Base-by-base conservation (phyloP, 805 yeast species). In the Grigorovia transvaalensis region DNA sequence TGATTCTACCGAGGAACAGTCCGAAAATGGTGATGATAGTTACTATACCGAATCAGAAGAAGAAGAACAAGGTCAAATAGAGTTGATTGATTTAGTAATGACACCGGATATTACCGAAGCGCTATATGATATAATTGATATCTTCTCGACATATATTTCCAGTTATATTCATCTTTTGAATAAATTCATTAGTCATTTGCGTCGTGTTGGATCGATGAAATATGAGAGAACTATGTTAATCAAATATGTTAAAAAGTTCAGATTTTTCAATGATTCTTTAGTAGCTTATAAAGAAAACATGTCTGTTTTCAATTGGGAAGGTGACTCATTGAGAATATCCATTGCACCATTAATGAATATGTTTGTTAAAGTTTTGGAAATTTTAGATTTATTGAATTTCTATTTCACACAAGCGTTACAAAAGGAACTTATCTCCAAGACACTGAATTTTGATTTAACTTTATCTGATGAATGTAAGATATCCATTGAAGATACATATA, bases 241-340 rank as follows among this genome's bases (percentile, higher is more conserved):
- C 52, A 67, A 67, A 51, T 64, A 56, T 48, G 70, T 67, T 15
- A 67, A 67, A 58, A 67, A 67, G 50, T 46, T 67, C 41, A 58
- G 71, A 52, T 67, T 62, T 45, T 57, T 63, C 47, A 64, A 65
- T 49, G 69, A 67, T 40, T 54, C 59, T 13, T 51, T 67, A 33
- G 33, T 53, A 11, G 50, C 44, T 2, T 51, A 53, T 30, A 51
- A 57, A 8, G 30, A 49, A n/a, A 44, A 33, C 1, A 35, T 50
- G 11, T 44, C 23, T 29, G 23, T 15, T 11, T 13, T 29, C 13
- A 35, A 33, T 9, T 41, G 19, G 13, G 44, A 44, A 2, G 50
- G 50, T 19, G 45, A 50, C 9, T 9, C 47, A 15, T 18, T 60
- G 13, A 29, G 41, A 1, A 51, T 51, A 11, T 56, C 50, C 2